Evolutionary conservation across 1,284 basidiomycete genomes (phyloP), one percentile per base, ranked within the genome.

Genomic region (Irpex rosettiformis): DNA sequence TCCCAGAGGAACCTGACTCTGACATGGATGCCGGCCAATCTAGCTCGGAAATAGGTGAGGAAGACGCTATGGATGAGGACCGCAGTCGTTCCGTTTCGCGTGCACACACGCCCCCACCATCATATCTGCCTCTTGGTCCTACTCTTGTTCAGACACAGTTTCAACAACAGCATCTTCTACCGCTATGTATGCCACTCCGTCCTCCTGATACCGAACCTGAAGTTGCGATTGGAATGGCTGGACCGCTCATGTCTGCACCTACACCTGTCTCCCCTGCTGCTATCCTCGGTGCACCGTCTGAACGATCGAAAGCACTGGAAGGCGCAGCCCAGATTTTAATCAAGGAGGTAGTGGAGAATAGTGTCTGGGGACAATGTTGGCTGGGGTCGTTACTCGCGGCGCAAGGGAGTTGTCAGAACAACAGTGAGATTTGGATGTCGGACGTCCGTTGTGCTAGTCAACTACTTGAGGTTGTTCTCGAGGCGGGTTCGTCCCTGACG

Each of bases 181-280:
- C 84, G 0, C 72, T 86, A 30, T 83, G 84, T 62, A 75, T 71
- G 22, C 79, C 85, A 4, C 72, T 89, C 1, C 78, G 80, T 0
- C 80, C 84, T 1, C 81, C 84, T 1, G 73, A 74, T 11, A 74
- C 75, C 30, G 72, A 25, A 8, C 28, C 40, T 13, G 57, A 51
- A n/a, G 47, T 42, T 7, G 33, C 27, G 8, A 30, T 77, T 48
- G 70, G 76, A 0, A 68, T 73, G 13, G 70, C 73, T n/a, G 66
- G 75, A 8, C 77, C 77, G 0, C 75, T 79, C 6, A 71, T 73
- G 2, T 87, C 84, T 11, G 88, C 86, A 0, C 89, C 88, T 2
- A 91, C 89, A 0, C 89, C 89, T 1, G 87, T 91, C 3, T 91
- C 89, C 0, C 89, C 89, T 25, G 88, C 86, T 4, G 86, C 88